Evolutionary conservation across 2,329 filamentous ascomycete genomes (phyloP), one percentile per base, ranked within the genome.

Genomic region (Teratosphaeria gauchensis): DNA sequence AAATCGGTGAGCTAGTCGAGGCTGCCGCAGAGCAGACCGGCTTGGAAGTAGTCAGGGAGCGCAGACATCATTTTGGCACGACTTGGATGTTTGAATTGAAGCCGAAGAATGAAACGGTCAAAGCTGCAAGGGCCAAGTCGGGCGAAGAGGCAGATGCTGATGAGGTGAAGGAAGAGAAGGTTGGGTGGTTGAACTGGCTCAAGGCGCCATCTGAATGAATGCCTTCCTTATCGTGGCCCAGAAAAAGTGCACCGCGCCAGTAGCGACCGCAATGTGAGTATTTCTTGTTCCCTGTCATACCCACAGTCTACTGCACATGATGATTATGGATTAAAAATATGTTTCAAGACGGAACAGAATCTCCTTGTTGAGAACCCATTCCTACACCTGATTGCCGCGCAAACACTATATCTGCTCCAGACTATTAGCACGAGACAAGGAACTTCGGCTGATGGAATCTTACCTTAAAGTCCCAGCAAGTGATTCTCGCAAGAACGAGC

Each of bases 21-120:
- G 71, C 76, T n/a, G 78, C 76, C 56, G 78, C 79, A 8, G 67
- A 73, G 56, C 69, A 74, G 51, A 77, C 73, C 57, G 77, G 77
- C 16, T 64, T 80, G 53, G 76, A 79, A 59, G 71, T 80, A 2
- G 75, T 78, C 11, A 64, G 69, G 16, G 73, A 78, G 61, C 72
- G 72, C 63, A 72, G 78, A 60, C 73, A 75, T 63, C 76, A 79
- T 62, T 71, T 79, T 61, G 78, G 78, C 33, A 80, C 78, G 12
- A 78, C 75, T 16, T 80, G 75, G 75, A 73, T 78, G 68, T 71
- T 77, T 57, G 77, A 79, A 66, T 62, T 80, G 67, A 77, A 72
- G 68, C 75, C 76, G 0, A 55, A 42, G 5, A 38, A 52, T 12
- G 55, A 58, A 51, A 51, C 56, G 11, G 55, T 55, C 21, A 57